A percentile compares a stretch with the other conserved stretches of the same genome.
phyloP scores from a whole-genome alignment of 2,329 filamentous ascomycete species.

The Grosmannia penicillata region DNA sequence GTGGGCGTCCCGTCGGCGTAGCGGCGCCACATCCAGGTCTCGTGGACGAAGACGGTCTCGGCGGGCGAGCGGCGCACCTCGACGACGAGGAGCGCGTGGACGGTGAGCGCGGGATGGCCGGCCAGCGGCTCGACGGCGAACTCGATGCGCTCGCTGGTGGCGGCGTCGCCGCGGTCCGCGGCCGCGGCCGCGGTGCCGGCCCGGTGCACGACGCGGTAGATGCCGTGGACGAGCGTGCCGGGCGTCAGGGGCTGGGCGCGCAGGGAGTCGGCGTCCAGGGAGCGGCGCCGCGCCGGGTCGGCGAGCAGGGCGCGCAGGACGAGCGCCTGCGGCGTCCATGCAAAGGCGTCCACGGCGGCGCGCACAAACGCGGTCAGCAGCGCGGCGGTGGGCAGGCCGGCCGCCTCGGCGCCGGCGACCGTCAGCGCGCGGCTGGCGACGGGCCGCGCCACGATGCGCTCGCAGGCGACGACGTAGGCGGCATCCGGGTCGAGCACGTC shows the following conservation, averaged over 20 bases:
- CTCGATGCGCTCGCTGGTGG: conserved; percentile 15
- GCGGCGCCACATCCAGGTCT: conserved; percentile 24
- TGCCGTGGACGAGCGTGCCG: conserved; percentile 18
- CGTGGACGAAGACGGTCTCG: conserved; percentile 18
- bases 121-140: conserved; percentile 11
- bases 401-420: not conserved
- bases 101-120: conserved; percentile 12
- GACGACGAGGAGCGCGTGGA: conserved; percentile 14
- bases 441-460: conserved; percentile 7
- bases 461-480: conserved; percentile 5
- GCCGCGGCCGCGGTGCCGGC: conserved; percentile 8
- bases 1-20: conserved; percentile 14
- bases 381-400: conserved; percentile 3
- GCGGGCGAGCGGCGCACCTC: conserved; percentile 10
- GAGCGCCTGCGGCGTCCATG: conserved; percentile 18
- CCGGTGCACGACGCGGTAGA: conserved; percentile 16
- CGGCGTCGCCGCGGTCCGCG: conserved; percentile 1
- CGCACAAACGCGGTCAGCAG: conserved; percentile 15
- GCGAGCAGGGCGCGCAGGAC: conserved; percentile 14
- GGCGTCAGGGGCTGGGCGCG: conserved; percentile 10
- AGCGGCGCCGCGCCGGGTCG: conserved; percentile 8
- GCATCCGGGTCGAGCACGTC: conserved; percentile 1
- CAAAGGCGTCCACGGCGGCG: conserved; percentile 17
- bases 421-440: conserved; percentile 1
- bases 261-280: conserved; percentile 15